phyloP scores from a whole-genome alignment of 1,139 yeast genomes.

The Blastobotrys capitulatus region DNA sequence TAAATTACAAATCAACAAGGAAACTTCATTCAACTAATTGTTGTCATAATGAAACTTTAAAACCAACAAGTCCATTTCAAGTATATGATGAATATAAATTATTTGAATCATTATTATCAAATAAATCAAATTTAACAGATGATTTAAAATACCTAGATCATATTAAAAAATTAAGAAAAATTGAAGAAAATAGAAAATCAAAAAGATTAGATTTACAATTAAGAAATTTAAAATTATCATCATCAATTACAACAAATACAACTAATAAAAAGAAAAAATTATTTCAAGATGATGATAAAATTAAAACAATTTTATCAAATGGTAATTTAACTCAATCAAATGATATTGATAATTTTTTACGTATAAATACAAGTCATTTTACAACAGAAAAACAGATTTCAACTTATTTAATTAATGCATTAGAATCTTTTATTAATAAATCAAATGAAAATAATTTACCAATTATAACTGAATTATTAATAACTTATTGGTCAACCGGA shows the following conservation, averaged over 20 bases:
- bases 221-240: background rate
- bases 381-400: constrained; percentile 3
- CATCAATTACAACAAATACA: too few relatives aligned
- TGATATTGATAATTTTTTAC: constrained; percentile 12
- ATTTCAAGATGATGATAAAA: background rate
- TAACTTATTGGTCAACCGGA: constrained; percentile 16
- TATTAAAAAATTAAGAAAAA: constrained; percentile 18
- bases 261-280: background rate
- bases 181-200: constrained; percentile 2
- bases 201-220: background rate
- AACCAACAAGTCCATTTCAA: constrained; percentile 8
- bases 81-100: constrained; percentile 17
- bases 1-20: background rate
- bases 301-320: background rate
- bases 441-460: constrained; percentile 14
- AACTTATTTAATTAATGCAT: constrained; percentile 13
- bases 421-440: constrained; percentile 15
- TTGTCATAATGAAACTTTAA: background rate
- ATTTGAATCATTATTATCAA: constrained; percentile 15
- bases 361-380: constrained; percentile 3
- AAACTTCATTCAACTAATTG: background rate
- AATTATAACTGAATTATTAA: constrained; percentile 17
- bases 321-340: background rate
- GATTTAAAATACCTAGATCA: constrained; percentile 19
- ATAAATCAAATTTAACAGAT: constrained; percentile 10